Evolutionary conservation across 192 early-diverging fungal species (phyloP), one percentile per base, ranked within the genome.

Genomic region (Umbelopsis isabellina): DNA sequence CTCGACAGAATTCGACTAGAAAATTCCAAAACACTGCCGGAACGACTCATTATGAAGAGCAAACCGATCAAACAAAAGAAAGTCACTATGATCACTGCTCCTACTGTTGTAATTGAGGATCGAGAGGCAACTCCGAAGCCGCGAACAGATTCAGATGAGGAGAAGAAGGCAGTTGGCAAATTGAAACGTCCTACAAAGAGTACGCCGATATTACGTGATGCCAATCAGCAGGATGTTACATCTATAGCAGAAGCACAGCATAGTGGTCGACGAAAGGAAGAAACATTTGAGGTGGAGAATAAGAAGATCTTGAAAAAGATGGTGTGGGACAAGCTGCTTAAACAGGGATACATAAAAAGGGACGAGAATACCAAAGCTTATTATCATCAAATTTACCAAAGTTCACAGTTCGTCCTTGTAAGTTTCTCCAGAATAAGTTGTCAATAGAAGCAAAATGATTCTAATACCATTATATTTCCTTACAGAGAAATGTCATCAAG

Each of bases 381-480:
- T 4, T 61, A 61, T 8, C 55, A 61, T 61, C 55, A 61, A 16
- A 33, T 61, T 35, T 61, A 61, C 16, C 55, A 61, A 61, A 61
- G 55, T 7, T 61, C 55, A 6, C 55, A 61, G n/a, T 61, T 61
- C 27, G 25, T 61, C 18, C 55, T 61, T 25, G 55, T 61, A 25
- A 61, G 55, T 61, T 61, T 16, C 30, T 18, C 13, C 18, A 18
- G 13, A 16, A 2, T 35, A 27, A 16, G 18, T 13, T 15, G 10
- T 58, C 8, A 10, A 41, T 30, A 30, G 25, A 8, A 7, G 51
- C 10, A 16, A 0, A 3, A 18, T 30, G 15, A 23, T 11, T 5
- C 11, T 27, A 2, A 35, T 25, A 18, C 8, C 8, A 61, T 35
- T 25, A 16, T 35, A 5, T 25, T 8, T 4, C 30, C 15, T 35